These are phyloP conservation scores for Trichophyton rubrum DNA, from an alignment of 2,329 filamentous ascomycete genomes.

Conservation along the genomic window DNA sequence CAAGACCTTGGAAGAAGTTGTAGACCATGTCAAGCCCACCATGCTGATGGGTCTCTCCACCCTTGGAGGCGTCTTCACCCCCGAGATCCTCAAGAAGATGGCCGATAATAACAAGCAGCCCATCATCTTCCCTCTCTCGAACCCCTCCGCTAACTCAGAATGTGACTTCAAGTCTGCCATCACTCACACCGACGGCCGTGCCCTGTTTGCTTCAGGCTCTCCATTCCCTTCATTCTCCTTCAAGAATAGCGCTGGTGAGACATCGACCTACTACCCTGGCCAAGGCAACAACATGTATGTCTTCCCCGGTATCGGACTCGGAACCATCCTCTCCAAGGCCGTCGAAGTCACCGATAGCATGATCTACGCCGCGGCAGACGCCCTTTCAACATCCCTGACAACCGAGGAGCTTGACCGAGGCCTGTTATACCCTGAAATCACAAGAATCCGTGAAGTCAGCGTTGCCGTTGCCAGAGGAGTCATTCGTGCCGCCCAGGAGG, in stretches of 20 bases:
- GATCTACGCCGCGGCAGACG: conserved; percentile 87
- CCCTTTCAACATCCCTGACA: conserved; percentile 65
- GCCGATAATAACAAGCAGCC: conserved; percentile 57
- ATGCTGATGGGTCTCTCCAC: conserved; percentile 91
- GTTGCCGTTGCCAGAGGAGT: conserved; percentile 78
- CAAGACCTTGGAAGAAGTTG: conserved; percentile 75
- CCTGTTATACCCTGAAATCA: conserved; percentile 81
- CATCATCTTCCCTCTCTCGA: conserved; percentile 92
- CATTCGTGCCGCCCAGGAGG: conserved; percentile 78
- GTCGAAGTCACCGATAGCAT: conserved; percentile 82
- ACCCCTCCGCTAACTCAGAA: conserved; percentile 92
- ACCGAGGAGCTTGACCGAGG: conserved; percentile 69
- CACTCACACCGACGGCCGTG: conserved; percentile 77
- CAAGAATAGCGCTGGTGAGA: conserved; percentile 46
- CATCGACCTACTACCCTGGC: conserved; percentile 60
- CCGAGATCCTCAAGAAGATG: conserved; percentile 60
- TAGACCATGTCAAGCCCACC: conserved; percentile 88
- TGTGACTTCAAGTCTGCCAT: conserved; percentile 94
- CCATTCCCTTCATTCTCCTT: conserved; percentile 67
- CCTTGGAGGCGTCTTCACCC: conserved; percentile 87
- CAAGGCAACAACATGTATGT: conserved; percentile 80
- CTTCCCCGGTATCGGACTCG: conserved; percentile 90
- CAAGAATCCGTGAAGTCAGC: conserved; percentile 82
- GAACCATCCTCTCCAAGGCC: conserved; percentile 81
- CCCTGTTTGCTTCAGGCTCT: conserved; percentile 88